Evolutionary conservation across 768 basidiomycete species (phyloP), one percentile per base, ranked within the genome.

Genomic region (Agrocybe praecox): DNA sequence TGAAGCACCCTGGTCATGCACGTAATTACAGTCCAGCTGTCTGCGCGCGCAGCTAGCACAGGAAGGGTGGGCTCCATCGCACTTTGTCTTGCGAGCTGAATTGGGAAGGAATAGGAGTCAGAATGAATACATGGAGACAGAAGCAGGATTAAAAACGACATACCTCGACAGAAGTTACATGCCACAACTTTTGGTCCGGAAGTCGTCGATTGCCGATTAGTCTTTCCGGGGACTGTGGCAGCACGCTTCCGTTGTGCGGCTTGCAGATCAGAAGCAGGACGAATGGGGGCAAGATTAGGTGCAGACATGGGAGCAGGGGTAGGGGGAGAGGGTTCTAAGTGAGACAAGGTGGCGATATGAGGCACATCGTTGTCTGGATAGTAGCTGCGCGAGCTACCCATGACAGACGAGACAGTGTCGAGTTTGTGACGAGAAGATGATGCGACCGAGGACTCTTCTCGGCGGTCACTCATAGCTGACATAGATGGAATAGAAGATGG

Each of bases 141-240:
- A 34, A 46, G 47, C 22, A 11, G n/a, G 18, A 18, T 21, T 51
- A 43, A 34, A 44, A 53, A 18, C 9, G n/a, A 76, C 85, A 54
- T 65, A 92, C 92, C 90, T 77, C 92, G 83, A 72, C 92, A 94
- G 68, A 91, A 91, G 72, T 93, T 92, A 73, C 92, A 94, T 15
- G 92, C 92, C 21, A 94, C 90, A 12, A 92, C 88, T 67, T 93
- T 93, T 46, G 90, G 89, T 11, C 91, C 91, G 49, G 89, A 89
- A 56, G 79, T 86, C 33, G 84, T 83, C 48, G 78, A 72, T 64
- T 81, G 79, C 59, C 86, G 83, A 52, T 74, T 77, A 56, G 73
- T 81, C 65, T 86, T 87, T 40, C 82, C 86, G 46, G 85, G 85
- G 12, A 88, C 80, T 8, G 89, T 88, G 8, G 87, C 82, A 14